phyloP scores from a whole-genome alignment of 2,329 filamentous ascomycete genomes.

The Fonsecaea nubica region DNA sequence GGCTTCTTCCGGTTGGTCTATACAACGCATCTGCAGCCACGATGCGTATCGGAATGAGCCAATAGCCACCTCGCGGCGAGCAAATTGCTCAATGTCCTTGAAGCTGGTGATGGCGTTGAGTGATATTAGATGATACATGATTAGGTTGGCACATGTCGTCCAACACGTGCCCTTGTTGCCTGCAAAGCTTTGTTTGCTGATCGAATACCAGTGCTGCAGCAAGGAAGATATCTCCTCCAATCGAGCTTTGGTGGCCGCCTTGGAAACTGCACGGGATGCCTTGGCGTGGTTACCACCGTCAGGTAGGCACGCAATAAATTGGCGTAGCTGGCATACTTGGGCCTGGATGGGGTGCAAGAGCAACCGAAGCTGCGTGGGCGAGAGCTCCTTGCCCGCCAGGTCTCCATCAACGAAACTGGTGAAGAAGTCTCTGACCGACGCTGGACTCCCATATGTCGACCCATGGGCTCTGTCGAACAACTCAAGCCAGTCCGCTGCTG shows the following conservation, averaged over 20 bases:
- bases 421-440: slow-evolving; percentile 69
- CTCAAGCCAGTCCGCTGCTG: slow-evolving; percentile 64
- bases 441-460: slow-evolving; percentile 47
- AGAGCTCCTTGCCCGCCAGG: slow-evolving; percentile 55
- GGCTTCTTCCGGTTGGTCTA: slow-evolving; percentile 68
- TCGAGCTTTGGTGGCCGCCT: slow-evolving; percentile 64
- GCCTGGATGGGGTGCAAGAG: slow-evolving; percentile 72
- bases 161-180: slow-evolving; percentile 61
- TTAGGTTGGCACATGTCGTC: slow-evolving; percentile 68
- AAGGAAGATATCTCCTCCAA: slow-evolving; percentile 70
- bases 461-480: slow-evolving; percentile 66
- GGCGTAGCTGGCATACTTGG: slow-evolving; percentile 68
- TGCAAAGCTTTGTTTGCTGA: slow-evolving; percentile 64
- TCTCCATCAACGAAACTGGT: slow-evolving; percentile 71
- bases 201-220: slow-evolving; percentile 70
- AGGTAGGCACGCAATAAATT: slow-evolving; percentile 70
- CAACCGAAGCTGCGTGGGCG: slow-evolving; percentile 67
- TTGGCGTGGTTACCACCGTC: slow-evolving; percentile 50
- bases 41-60: slow-evolving; percentile 62
- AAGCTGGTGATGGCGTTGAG: slow-evolving; percentile 73
- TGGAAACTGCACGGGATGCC: slow-evolving; percentile 60
- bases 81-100: slow-evolving; percentile 70
- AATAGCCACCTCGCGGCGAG: slow-evolving; percentile 66
- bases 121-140: slow-evolving; percentile 73
- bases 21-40: slow-evolving; percentile 66